phyloP scores from a whole-genome alignment of 2,329 filamentous ascomycete genomes.

The Colletotrichum orbiculare region DNA sequence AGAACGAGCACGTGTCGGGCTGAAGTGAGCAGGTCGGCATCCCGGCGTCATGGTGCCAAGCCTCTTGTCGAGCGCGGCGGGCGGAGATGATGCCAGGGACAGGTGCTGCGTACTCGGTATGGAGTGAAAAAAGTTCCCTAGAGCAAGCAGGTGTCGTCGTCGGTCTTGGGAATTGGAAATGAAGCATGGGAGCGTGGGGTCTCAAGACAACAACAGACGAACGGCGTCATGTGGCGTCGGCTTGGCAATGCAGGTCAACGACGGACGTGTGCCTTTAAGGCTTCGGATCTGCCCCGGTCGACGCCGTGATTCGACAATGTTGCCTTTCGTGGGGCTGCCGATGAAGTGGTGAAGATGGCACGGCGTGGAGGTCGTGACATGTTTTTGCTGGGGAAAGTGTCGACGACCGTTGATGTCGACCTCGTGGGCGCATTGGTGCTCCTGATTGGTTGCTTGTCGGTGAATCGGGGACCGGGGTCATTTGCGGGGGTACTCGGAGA shows the following conservation, averaged over 20 bases:
- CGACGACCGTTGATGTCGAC: constrained; percentile 13
- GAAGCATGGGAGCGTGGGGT: constrained; percentile 31
- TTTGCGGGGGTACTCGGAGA: constrained; percentile 4
- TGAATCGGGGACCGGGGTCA: constrained; percentile 18
- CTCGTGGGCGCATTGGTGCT: constrained; percentile 25
- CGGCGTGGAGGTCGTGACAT: constrained; percentile 13
- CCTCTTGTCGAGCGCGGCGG: constrained; percentile 19
- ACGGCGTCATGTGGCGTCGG: constrained; percentile 32
- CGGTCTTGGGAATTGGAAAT: constrained; percentile 28
- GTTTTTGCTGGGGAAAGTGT: constrained; percentile 1
- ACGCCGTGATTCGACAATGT: constrained; percentile 23
- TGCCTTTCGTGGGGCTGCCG: constrained; percentile 15
- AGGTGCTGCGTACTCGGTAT: background rate
- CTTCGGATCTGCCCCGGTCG: constrained; percentile 1
- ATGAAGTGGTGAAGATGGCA: constrained; percentile 4
- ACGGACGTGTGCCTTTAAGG: constrained; percentile 20
- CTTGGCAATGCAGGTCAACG: constrained; percentile 35
- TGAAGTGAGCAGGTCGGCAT: constrained; percentile 13
- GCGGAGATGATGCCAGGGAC: constrained; percentile 32
- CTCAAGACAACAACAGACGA: constrained; percentile 18
- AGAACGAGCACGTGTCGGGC: constrained; percentile 30
- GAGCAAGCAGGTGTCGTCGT: constrained; percentile 11
- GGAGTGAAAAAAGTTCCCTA: background rate
- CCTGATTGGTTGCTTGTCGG: constrained; percentile 24
- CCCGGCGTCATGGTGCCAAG: constrained; percentile 29